Evolutionary conservation across 805 yeast species (phyloP).

Genomic region (Spathaspora hagerdaliae): DNA sequence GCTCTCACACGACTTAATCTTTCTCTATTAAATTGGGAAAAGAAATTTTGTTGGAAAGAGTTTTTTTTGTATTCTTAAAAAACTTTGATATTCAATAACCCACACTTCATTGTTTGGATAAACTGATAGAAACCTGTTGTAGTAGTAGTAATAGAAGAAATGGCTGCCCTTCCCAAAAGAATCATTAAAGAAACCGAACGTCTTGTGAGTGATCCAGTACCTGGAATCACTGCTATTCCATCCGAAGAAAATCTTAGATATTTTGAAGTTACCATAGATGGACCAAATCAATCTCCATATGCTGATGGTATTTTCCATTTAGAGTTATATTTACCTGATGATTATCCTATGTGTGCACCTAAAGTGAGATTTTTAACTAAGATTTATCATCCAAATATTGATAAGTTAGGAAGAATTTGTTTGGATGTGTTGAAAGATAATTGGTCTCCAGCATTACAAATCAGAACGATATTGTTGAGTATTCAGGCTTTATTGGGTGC

Average conservation of each 20-base stretch:
- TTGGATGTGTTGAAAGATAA: slow-evolving; percentile 90
- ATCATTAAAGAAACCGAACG: slow-evolving; percentile 96
- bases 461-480: slow-evolving; percentile 84
- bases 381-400: slow-evolving; percentile 96
- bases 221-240: slow-evolving; percentile 91
- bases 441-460: slow-evolving; percentile 98
- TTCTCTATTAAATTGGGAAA: too few relatives aligned
- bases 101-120: too few relatives aligned
- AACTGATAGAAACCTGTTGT: too few relatives aligned
- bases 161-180: slow-evolving; percentile 79
- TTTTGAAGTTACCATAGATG: slow-evolving; percentile 87
- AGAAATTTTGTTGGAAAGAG: too few relatives aligned
- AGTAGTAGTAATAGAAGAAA: too few relatives aligned
- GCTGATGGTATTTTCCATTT: slow-evolving; percentile 75
- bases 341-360: slow-evolving; percentile 97
- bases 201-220: slow-evolving; percentile 89
- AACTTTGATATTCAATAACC: too few relatives aligned
- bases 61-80: too few relatives aligned
- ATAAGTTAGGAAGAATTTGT: slow-evolving; percentile 91
- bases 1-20: neutral
- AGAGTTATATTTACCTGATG: slow-evolving; percentile 90
- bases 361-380: slow-evolving; percentile 90
- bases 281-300: slow-evolving; percentile 89
- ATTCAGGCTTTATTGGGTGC: slow-evolving; percentile 92
- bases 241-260: slow-evolving; percentile 92